phyloP scores from a whole-genome alignment of 257 asterid genomes.

The Plantago ovata region DNA sequence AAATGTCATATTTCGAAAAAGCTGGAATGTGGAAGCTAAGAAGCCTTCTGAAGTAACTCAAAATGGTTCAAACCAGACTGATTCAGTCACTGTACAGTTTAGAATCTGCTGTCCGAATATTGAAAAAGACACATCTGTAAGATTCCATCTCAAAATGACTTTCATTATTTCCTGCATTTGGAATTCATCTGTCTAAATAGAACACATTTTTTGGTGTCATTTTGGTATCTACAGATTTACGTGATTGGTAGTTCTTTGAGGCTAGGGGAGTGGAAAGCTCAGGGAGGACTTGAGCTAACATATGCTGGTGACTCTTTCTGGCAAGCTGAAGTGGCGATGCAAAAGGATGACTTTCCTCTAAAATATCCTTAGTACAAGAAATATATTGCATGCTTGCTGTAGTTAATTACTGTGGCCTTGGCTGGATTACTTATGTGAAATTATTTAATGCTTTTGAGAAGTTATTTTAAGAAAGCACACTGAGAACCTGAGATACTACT shows the following conservation, averaged over 20 bases:
- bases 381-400: slow-evolving; percentile 11
- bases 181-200: neutral
- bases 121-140: slow-evolving; percentile 70
- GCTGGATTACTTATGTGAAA: neutral
- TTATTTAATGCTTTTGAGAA: neutral
- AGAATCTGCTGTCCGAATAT: slow-evolving; percentile 77
- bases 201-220: slow-evolving; percentile 15
- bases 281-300: slow-evolving; percentile 56
- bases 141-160: slow-evolving; percentile 24
- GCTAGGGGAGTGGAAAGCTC: slow-evolving; percentile 83
- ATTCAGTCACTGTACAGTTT: slow-evolving; percentile 72
- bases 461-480: neutral
- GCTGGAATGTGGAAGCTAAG: slow-evolving; percentile 42
- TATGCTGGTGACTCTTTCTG: slow-evolving; percentile 79
- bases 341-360: slow-evolving; percentile 76
- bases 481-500: no score
- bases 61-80: slow-evolving; percentile 40
- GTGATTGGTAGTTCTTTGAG: slow-evolving; percentile 73
- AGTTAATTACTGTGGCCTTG: slow-evolving; percentile 2
- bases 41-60: slow-evolving; percentile 41
- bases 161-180: slow-evolving; percentile 11
- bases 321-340: slow-evolving; percentile 67
- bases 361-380: slow-evolving; percentile 65
- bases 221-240: slow-evolving; percentile 43
- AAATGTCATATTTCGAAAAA: slow-evolving; percentile 63